Percentiles rank a stretch among this genome's conserved stretches.
phyloP scores from a whole-genome alignment of 2,329 filamentous ascomycete genomes.

The Aureobasidium sp. region DNA sequence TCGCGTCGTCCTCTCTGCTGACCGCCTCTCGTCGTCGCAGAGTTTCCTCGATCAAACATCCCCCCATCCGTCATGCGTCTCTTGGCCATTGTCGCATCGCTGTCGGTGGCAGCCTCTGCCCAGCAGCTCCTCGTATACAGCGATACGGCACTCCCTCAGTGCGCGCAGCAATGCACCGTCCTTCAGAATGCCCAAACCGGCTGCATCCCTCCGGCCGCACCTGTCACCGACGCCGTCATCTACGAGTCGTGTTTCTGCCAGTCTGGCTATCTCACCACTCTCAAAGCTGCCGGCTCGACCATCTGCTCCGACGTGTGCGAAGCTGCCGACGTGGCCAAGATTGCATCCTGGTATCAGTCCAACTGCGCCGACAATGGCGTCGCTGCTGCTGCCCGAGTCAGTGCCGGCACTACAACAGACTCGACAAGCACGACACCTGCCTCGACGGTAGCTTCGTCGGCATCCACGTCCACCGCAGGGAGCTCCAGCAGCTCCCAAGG shows the following conservation, averaged over 20 bases:
- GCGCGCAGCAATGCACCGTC: conserved; percentile 29
- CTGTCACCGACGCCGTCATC: conserved; percentile 42
- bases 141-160: conserved; percentile 30
- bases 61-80: background rate
- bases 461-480: conserved; percentile 15
- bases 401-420: conserved; percentile 17
- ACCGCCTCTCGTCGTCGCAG: background rate
- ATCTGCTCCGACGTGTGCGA: conserved; percentile 53
- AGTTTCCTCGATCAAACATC: background rate
- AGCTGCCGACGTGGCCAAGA: conserved; percentile 46
- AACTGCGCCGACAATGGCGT: conserved; percentile 52
- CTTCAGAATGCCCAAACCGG: conserved; percentile 58
- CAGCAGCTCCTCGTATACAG: conserved; percentile 27
- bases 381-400: conserved; percentile 25
- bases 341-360: conserved; percentile 64
- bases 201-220: conserved; percentile 56
- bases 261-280: conserved; percentile 51
- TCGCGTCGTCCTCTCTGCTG: background rate
- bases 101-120: background rate
- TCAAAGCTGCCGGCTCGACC: conserved; percentile 50
- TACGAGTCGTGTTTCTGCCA: conserved; percentile 71
- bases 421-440: background rate
- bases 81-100: background rate
- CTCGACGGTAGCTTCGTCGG: conserved; percentile 14
- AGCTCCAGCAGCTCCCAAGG: conserved; percentile 26